These are phyloP conservation scores for Vitis hybrid DNA, from an alignment of 177 flowering plant species.

Conservation along the genomic window DNA sequence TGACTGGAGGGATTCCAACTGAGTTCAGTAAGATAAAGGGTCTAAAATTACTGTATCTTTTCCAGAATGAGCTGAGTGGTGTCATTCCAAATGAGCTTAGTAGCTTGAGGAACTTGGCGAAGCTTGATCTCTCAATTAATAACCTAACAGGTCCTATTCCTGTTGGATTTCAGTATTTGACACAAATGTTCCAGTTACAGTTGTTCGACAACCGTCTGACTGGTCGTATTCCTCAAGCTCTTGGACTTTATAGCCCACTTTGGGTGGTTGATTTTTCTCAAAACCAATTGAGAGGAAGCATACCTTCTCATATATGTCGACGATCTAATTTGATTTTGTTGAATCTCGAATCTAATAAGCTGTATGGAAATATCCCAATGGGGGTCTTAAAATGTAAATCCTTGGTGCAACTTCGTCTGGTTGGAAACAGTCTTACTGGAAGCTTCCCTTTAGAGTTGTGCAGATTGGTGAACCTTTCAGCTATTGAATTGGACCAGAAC, in stretches of 20 bases:
- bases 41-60: slow-evolving; percentile 53
- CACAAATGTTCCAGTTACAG: slow-evolving; percentile 52
- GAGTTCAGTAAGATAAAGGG: slow-evolving; percentile 59
- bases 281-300: slow-evolving; percentile 53
- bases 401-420: slow-evolving; percentile 56
- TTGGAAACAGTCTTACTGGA: slow-evolving; percentile 59
- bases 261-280: slow-evolving; percentile 76
- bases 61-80: slow-evolving; percentile 68
- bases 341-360: slow-evolving; percentile 55
- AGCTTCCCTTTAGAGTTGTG: slow-evolving; percentile 62
- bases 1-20: slow-evolving; percentile 63
- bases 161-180: slow-evolving; percentile 51
- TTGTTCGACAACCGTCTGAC: slow-evolving; percentile 58
- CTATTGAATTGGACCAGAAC: slow-evolving; percentile 62
- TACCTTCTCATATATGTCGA: slow-evolving; percentile 62
- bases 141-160: slow-evolving; percentile 65
- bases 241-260: slow-evolving; percentile 59
- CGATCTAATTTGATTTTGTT: slow-evolving; percentile 51
- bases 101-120: slow-evolving; percentile 48
- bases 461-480: slow-evolving; percentile 54
- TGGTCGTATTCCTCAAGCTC: slow-evolving; percentile 64
- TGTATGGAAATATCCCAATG: slow-evolving; percentile 64
- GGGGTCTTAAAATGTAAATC: slow-evolving; percentile 54
- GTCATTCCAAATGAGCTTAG: slow-evolving; percentile 61
- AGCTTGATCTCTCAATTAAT: slow-evolving; percentile 77